Percentiles rank a stretch among this genome's conserved stretches.
Evolutionary conservation across 257 asterid species (phyloP).

Genomic region (Buddleja alternifolia): DNA sequence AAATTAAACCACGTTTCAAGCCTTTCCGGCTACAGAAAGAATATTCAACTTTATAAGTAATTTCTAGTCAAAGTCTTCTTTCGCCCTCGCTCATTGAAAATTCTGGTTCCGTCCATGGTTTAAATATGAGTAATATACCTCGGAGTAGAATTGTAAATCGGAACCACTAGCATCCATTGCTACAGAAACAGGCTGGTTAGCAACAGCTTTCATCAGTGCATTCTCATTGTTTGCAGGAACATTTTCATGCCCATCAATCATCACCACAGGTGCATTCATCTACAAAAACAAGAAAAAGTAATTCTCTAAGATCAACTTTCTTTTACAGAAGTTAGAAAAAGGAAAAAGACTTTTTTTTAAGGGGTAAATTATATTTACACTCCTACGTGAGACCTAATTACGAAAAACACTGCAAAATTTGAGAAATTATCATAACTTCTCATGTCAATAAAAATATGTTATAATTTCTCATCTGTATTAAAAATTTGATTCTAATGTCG

Average conservation of each 20-base stretch:
- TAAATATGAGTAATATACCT: constrained; percentile 39
- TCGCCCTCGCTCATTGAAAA: not conserved
- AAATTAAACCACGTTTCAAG: not conserved
- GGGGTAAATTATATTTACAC: too few species aligned
- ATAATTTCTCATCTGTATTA: too few species aligned
- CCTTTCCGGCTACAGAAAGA: too few species aligned
- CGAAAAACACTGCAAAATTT: not conserved
- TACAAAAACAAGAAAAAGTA: constrained; percentile 22
- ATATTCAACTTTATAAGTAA: not conserved
- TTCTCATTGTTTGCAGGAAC: constrained; percentile 74
- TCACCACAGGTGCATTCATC: constrained; percentile 79
- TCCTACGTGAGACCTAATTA: not conserved
- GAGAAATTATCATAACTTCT: not conserved
- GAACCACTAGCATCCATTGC: constrained; percentile 83
- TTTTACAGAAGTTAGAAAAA: too few species aligned
- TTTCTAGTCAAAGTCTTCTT: not conserved
- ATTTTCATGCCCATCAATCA: constrained; percentile 75
- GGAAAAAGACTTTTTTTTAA: too few species aligned
- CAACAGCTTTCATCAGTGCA: constrained; percentile 86
- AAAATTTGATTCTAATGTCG: too few species aligned
- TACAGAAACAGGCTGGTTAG: constrained; percentile 82
- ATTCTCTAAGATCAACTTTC: too few species aligned
- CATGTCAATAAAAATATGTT: too few species aligned
- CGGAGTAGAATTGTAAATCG: constrained; percentile 78
- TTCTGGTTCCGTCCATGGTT: too few species aligned